These are phyloP conservation scores for Cryphonectria radicalis DNA, from an alignment of 2,329 filamentous ascomycete species.

Conservation along the genomic window DNA sequence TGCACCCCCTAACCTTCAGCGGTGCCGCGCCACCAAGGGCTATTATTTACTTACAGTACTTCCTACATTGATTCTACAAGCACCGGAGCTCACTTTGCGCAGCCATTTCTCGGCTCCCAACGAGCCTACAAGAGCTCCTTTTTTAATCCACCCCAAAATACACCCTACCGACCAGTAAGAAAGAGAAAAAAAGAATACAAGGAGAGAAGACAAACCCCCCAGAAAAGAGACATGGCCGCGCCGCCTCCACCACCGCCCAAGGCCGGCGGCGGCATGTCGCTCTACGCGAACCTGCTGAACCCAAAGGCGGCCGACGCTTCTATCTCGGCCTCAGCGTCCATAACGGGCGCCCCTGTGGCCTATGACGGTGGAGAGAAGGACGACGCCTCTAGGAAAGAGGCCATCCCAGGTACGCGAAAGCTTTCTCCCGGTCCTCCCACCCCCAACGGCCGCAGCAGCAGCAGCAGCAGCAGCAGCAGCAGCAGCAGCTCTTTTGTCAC, in stretches of 20 bases:
- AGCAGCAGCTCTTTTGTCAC: background rate
- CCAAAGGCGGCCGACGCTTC: constrained; percentile 44
- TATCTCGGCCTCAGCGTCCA: constrained; percentile 57
- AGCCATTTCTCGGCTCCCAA: background rate
- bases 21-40: constrained; percentile 4
- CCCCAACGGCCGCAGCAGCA: background rate
- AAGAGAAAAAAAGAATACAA: background rate
- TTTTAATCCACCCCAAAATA: too few species aligned
- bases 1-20: background rate
- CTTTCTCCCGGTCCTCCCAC: background rate
- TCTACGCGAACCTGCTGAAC: constrained; percentile 85
- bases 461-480: too few species aligned
- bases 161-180: too few species aligned
- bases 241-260: constrained; percentile 48
- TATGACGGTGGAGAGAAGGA: constrained; percentile 64
- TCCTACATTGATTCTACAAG: background rate
- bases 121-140: too few species aligned
- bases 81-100: background rate
- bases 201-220: background rate
- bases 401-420: constrained; percentile 44
- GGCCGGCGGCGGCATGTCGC: constrained; percentile 61
- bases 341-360: constrained; percentile 75
- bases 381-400: constrained; percentile 61
- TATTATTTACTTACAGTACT: background rate
- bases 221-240: constrained; percentile 27